Conservation (phyloP, 140 eudicot genomes). For the Oenanthe javanica region DNA sequence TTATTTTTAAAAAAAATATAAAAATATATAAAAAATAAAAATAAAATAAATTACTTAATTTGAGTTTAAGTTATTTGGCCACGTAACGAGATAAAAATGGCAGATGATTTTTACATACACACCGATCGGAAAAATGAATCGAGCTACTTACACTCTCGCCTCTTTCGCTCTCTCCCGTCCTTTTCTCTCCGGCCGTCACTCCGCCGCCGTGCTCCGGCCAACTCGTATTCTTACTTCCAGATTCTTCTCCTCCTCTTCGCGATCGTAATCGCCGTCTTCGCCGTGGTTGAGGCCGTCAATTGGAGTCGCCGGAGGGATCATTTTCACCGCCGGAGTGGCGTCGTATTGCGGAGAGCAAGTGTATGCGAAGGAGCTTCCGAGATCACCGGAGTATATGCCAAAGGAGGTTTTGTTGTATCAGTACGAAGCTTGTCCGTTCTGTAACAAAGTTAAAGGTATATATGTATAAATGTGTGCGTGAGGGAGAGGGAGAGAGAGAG, state of each 20-base stretch:
- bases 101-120: no score
- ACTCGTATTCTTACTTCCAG: not conserved
- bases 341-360: conserved; percentile 33
- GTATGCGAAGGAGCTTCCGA: conserved; percentile 46
- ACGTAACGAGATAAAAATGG: no score
- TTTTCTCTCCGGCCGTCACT: not conserved
- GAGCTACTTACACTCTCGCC: not conserved
- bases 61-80: no score
- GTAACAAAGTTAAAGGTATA: conserved; percentile 97
- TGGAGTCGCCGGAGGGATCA: conserved; percentile 34
- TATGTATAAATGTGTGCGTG: no score
- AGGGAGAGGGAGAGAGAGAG: no score
- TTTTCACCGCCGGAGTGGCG: conserved; percentile 36
- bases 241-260: not conserved
- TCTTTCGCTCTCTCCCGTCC: no score
- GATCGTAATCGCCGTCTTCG: not conserved
- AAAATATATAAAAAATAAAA: no score
- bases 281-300: conserved; percentile 5
- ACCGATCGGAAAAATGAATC: not conserved
- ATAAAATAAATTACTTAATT: no score
- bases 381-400: conserved; percentile 30
- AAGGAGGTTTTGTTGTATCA: conserved; percentile 84
- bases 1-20: no score
- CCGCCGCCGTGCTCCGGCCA: not conserved
- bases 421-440: conserved; percentile 93